Evolutionary conservation across 2,329 filamentous ascomycete species (phyloP).

Genomic region (Colletotrichum sp.): DNA sequence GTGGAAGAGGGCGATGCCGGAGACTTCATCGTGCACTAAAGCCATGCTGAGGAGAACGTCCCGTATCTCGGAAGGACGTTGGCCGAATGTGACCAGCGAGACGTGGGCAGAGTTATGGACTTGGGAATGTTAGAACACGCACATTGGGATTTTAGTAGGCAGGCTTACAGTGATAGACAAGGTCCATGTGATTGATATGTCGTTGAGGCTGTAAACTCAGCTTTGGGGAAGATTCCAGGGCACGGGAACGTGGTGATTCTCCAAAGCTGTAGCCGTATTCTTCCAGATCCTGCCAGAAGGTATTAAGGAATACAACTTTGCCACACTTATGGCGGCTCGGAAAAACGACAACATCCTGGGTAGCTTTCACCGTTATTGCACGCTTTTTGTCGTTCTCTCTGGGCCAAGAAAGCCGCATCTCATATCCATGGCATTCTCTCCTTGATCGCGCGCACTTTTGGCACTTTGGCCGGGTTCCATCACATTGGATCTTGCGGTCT

Average conservation of each 20-base stretch:
- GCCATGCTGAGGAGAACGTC: not conserved
- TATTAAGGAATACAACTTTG: not conserved
- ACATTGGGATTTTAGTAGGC: not conserved
- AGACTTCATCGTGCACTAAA: not conserved
- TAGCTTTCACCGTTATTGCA: not conserved
- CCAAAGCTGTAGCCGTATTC: not conserved
- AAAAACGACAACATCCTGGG: fast-evolving
- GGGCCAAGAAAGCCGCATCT: not conserved
- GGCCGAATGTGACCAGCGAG: not conserved
- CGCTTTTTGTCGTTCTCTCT: not conserved
- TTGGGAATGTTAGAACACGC: not conserved
- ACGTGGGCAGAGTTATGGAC: not conserved
- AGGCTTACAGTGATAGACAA: not conserved
- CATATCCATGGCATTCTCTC: not conserved
- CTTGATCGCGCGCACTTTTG: not conserved
- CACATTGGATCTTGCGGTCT: not conserved
- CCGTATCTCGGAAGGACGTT: not conserved
- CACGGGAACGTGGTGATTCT: not conserved
- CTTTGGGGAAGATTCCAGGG: not conserved
- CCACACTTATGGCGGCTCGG: fast-evolving
- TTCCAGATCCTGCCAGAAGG: not conserved
- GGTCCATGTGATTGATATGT: not conserved
- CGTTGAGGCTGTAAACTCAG: not conserved
- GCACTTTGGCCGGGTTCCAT: not conserved
- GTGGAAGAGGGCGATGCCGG: not conserved